Base-by-base conservation (phyloP, 1,139 yeast genomes). In the Hyphopichia fennica region DNA sequence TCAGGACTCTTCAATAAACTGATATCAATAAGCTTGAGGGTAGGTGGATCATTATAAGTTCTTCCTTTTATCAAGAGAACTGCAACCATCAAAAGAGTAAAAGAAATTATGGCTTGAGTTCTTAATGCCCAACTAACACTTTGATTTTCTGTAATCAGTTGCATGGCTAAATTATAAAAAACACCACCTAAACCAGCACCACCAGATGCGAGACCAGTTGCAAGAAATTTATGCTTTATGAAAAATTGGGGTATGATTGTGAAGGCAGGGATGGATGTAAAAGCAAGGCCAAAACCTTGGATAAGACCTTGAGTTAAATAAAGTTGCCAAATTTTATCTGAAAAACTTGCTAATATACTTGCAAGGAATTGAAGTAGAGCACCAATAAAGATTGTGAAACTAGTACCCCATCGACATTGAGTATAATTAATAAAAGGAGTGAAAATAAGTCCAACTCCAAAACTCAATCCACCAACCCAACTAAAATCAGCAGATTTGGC, bases 171-270 rank as follows among this genome's bases (percentile, higher is more conserved):
- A 40, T 57, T 59, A 48, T 54, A 63, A 48, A 22, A 51, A 10
- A 36, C 20, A 1, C 56, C 54, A 3, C 54, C 53, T n/a, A 41
- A 28, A 5, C 61, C 87, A 4, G 82, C 74, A 4, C 87, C 87
- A 3, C 77, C 63, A n/a, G 78, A 60, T 3, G 79, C 70, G 14
- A 79, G 52, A 9, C 85, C 85, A 46, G 74, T 65, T 1, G 87
- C 85, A 18, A 80, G 62, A 1, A 82, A 77, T 47, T 87, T 67
- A 48, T 65, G 75, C 49, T 74, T 72, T 41, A 74, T 58, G 57
- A 84, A 84, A 84, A 86, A 84, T 39, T 75, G 76, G 0, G 88
- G 87, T 11, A 82, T 63, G 7, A 72, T 47, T 2, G 80, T 67
- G 18, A 73, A 65, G 1, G 80, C 53, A 1, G 65, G 66, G 15